Conservation (phyloP, 352 stramenopile species). For the Globisporangium paroecandrum region DNA sequence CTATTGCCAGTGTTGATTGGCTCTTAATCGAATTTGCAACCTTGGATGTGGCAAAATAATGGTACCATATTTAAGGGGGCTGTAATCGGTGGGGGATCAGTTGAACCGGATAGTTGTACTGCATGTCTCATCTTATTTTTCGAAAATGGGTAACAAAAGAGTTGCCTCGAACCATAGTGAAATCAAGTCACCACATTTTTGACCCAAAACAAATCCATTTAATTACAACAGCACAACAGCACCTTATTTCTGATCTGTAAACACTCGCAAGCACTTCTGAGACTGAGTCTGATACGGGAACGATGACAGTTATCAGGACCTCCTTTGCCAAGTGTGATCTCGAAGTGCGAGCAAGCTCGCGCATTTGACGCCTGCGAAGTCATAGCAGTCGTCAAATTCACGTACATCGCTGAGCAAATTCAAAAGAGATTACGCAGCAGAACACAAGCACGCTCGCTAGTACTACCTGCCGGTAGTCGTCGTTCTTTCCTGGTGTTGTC, state of each 20-base stretch:
- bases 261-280: background rate
- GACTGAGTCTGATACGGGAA: background rate
- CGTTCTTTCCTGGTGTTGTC: background rate
- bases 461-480: too few species aligned
- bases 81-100: too few species aligned
- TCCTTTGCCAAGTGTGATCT: background rate
- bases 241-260: background rate
- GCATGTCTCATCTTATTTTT: conserved; percentile 6
- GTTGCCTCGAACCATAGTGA: background rate
- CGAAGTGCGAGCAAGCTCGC: background rate
- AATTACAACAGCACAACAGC: background rate
- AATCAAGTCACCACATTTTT: background rate
- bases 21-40: background rate
- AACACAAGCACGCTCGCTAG: too few species aligned
- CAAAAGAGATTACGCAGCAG: too few species aligned
- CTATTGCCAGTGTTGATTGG: too few species aligned
- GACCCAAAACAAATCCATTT: too few species aligned
- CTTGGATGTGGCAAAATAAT: background rate
- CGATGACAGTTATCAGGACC: background rate
- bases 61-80: background rate
- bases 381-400: too few species aligned
- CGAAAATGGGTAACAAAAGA: conserved; percentile 7
- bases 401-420: too few species aligned
- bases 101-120: background rate
- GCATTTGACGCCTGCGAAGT: too few species aligned